These are phyloP conservation scores for Colletotrichum liaoningense DNA, from an alignment of 2,329 filamentous ascomycete genomes.

Conservation along the genomic window DNA sequence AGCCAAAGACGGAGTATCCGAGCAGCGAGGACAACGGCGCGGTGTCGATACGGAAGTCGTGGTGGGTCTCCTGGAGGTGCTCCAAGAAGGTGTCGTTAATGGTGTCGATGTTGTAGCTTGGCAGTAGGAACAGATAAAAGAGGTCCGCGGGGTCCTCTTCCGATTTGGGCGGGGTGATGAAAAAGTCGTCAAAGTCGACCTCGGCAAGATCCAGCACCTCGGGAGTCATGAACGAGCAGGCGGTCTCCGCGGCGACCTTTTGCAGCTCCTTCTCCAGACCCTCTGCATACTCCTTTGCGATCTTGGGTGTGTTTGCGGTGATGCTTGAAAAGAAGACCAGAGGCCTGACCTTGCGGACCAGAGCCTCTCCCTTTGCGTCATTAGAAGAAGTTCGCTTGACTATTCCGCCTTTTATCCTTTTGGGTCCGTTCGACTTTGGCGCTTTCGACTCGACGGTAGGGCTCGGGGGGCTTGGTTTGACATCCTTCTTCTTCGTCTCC, in stretches of 20 bases:
- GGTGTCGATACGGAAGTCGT: constrained; percentile 97
- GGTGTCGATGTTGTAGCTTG: constrained; percentile 95
- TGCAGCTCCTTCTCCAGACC: constrained; percentile 64
- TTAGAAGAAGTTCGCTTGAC: constrained; percentile 33
- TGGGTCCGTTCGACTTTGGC: constrained; percentile 54
- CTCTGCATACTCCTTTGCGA: constrained; percentile 72
- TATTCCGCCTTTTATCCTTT: constrained; percentile 60
- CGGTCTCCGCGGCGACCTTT: constrained; percentile 52
- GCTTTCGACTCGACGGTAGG: constrained; percentile 42
- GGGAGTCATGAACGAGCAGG: constrained; percentile 63
- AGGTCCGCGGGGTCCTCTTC: constrained; percentile 65
- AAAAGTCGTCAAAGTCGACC: constrained; percentile 93
- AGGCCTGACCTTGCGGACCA: constrained; percentile 70
- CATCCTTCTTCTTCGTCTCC: constrained; percentile 17
- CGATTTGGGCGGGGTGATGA: constrained; percentile 78
- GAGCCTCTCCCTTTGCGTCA: constrained; percentile 42
- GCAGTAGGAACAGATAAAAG: constrained; percentile 87
- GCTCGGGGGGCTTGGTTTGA: constrained; percentile 33
- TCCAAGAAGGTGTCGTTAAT: constrained; percentile 89
- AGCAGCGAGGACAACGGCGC: constrained; percentile 80
- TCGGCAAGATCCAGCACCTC: constrained; percentile 83
- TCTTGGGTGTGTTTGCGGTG: constrained; percentile 83
- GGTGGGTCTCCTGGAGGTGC: constrained; percentile 90
- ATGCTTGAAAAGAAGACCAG: constrained; percentile 92
- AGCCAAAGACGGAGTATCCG: constrained; percentile 94